phyloP scores from a whole-genome alignment of 306 rosid species.

The Ormosia semicastrata region DNA sequence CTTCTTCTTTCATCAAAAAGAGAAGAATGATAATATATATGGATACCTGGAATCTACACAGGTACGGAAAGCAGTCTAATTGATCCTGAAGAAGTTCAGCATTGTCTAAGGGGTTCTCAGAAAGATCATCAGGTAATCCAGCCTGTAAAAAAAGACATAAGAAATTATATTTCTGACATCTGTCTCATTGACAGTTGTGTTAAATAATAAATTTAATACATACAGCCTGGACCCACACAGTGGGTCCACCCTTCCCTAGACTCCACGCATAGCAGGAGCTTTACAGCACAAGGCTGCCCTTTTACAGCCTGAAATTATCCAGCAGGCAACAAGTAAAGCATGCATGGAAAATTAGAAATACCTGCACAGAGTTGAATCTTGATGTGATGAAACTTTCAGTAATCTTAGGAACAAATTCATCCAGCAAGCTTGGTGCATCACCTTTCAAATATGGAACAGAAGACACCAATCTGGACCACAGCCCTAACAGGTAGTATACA shows the following conservation, averaged over 20 bases:
- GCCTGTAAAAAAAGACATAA: slow-evolving; percentile 56
- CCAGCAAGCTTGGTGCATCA: slow-evolving; percentile 97
- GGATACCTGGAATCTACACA: slow-evolving; percentile 92
- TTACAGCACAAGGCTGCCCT: neutral
- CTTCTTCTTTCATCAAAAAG: neutral
- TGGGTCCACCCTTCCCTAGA: neutral
- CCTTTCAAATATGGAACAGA: slow-evolving; percentile 99
- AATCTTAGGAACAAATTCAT: slow-evolving; percentile 97
- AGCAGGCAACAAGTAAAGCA: slow-evolving; percentile 24
- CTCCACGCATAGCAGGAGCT: neutral
- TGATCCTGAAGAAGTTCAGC: slow-evolving; percentile 99
- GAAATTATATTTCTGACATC: slow-evolving; percentile 14
- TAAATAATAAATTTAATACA: neutral
- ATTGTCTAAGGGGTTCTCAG: slow-evolving; percentile 96
- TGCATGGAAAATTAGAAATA: slow-evolving; percentile 33
- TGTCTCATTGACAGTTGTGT: slow-evolving; percentile 6
- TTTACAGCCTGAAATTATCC: slow-evolving; percentile 4
- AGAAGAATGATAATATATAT: neutral
- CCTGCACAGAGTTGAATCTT: slow-evolving; percentile 96
- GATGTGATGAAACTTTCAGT: slow-evolving; percentile 95
- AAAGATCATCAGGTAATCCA: slow-evolving; percentile 85
- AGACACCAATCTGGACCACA: slow-evolving; percentile 98
- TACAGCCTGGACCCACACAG: slow-evolving; percentile 5
- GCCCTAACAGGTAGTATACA: slow-evolving; percentile 91
- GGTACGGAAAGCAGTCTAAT: slow-evolving; percentile 91